These are phyloP conservation scores for Rhodotorula sp. DNA, from an alignment of 1,284 basidiomycete genomes.

Conservation along the genomic window DNA sequence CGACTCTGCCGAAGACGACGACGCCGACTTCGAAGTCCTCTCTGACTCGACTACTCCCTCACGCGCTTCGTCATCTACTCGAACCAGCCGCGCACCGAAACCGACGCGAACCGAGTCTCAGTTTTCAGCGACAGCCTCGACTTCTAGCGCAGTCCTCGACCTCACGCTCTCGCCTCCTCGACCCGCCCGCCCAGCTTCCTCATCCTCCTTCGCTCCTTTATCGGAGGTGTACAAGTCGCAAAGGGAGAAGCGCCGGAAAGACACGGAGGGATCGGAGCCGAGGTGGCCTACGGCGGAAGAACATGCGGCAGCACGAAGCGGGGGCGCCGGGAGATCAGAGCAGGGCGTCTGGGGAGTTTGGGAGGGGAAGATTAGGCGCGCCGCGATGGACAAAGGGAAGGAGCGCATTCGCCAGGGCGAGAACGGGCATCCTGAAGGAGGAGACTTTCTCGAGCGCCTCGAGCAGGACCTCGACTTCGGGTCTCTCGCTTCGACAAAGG, in stretches of 20 bases:
- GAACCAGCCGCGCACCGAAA: background rate
- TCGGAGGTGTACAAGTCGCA: conserved; percentile 5
- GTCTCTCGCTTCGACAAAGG: background rate
- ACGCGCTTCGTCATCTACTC: background rate
- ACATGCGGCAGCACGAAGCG: conserved; percentile 4
- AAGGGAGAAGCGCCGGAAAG: conserved; percentile 15
- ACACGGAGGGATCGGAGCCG: conserved; percentile 11
- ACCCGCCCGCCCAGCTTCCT: background rate
- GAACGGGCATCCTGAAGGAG: background rate
- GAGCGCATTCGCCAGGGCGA: too few relatives aligned
- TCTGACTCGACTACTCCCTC: background rate
- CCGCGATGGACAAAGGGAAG: background rate
- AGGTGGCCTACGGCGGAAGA: conserved; percentile 35
- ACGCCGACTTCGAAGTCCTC: background rate
- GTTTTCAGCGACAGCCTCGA: background rate
- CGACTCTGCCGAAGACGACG: background rate
- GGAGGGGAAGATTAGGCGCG: conserved; percentile 6
- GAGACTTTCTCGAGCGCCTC: background rate
- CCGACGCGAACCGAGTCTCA: background rate
- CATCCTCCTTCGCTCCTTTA: conserved; percentile 3
- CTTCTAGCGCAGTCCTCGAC: background rate
- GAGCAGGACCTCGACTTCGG: background rate
- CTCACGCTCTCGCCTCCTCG: background rate
- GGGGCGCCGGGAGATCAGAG: too few relatives aligned
- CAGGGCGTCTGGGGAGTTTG: background rate